Base-by-base conservation (phyloP, 2,329 filamentous ascomycete species). In the Aspergillaceae sp. region DNA sequence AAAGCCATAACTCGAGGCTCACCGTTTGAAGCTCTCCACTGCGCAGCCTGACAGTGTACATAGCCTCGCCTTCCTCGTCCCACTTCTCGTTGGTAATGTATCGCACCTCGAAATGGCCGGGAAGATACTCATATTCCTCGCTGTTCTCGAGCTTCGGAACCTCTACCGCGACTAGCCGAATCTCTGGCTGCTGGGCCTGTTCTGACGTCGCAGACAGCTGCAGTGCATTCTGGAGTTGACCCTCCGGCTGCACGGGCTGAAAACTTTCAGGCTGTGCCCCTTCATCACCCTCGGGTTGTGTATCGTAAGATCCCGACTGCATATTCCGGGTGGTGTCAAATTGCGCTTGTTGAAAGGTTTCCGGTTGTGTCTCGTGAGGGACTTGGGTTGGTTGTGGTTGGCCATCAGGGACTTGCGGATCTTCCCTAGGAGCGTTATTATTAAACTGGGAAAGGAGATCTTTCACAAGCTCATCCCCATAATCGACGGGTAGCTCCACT, bases 1-100 rank as follows among this genome's bases (percentile, higher is more conserved):
- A 38, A 6, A 38, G 26, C 8, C 35, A 27, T 7, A 42, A 7
- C 28, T 19, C 29, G 29, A 40, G n/a, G 54, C 65, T 55, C 48
- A 70, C 68, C 37, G 57, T 57, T 48, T 62, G 50, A 35, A 49
- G 51, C 42, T 71, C 68, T 28, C 59, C 62, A 51, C 66, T 71
- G 41, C 51, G 52, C 7, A 69, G 54, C 35, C 60, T 57, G 5
- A 70, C 59, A 28, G 55, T 49, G 47, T 68, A 68, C 30, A 51
- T 48, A 40, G 56, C 46, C 19, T 55, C 54, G 19, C 49, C 40
- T n/a, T 49, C 46, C 5, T 48, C 43, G 27, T 57, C 50, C 36
- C 51, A 52, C 11, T 52, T 54, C 32, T 69, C 51, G 27, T 51
- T 47, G 41, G 68, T 53, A 42, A 71, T 52, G 29, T 56, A 56